Percentiles rank a stretch among this genome's conserved stretches.
These are phyloP conservation scores for Pseudogymnoascus sp. DNA, from an alignment of 2,329 filamentous ascomycete genomes.

Conservation along the genomic window DNA sequence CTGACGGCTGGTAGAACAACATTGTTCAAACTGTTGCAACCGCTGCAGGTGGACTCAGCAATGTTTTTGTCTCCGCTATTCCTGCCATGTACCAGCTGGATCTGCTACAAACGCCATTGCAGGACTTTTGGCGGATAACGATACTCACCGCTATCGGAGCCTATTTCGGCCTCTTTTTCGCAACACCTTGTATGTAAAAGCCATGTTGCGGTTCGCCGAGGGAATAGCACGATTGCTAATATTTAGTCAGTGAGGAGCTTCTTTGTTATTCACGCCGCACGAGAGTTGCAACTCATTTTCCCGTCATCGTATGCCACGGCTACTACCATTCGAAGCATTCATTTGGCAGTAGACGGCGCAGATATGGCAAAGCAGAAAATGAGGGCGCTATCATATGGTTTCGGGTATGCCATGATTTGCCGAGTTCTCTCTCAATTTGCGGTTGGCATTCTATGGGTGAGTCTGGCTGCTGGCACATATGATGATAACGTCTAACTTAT, in stretches of 20 bases:
- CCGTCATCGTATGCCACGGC: slow-evolving; percentile 36
- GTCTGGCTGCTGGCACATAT: neutral
- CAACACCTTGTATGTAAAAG: neutral
- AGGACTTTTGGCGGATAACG: slow-evolving; percentile 14
- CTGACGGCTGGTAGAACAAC: slow-evolving; percentile 38
- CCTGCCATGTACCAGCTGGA: slow-evolving; percentile 36
- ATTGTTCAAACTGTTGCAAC: slow-evolving; percentile 38
- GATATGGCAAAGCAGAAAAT: slow-evolving; percentile 34
- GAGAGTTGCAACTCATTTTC: slow-evolving; percentile 35
- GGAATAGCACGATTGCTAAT: slow-evolving; percentile 18
- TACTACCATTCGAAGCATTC: slow-evolving; percentile 38
- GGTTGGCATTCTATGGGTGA: slow-evolving; percentile 34
- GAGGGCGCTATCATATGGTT: slow-evolving; percentile 32
- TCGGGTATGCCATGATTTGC: slow-evolving; percentile 31
- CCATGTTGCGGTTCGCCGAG: neutral
- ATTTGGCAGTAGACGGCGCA: slow-evolving; percentile 33
- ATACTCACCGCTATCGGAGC: slow-evolving; percentile 15
- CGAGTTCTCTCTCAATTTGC: slow-evolving; percentile 37
- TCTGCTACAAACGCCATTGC: slow-evolving; percentile 24
- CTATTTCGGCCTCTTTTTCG: slow-evolving; percentile 34
- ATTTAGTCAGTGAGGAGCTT: slow-evolving; percentile 35
- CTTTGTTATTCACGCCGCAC: slow-evolving; percentile 32
- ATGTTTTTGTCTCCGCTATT: slow-evolving; percentile 36
- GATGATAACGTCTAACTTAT: neutral
- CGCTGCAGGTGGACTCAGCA: slow-evolving; percentile 35